Evolutionary conservation across 1,139 yeast genomes (phyloP), one percentile per base, ranked within the genome.

Genomic region (Meyerozyma sp.): DNA sequence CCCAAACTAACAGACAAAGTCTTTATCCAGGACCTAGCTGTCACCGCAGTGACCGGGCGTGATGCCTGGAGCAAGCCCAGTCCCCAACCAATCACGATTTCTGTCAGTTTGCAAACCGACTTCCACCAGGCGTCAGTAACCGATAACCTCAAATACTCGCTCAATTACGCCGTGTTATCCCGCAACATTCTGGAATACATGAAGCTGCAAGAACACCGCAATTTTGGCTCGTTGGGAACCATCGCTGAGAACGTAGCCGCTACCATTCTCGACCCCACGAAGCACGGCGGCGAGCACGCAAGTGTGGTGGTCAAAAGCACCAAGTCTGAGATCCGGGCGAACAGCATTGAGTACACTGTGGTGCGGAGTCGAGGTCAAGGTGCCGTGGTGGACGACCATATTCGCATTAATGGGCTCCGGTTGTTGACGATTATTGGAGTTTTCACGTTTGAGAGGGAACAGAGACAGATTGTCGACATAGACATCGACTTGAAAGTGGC

Each of bases 101-200:
- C 84, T 4, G 69, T 86, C 21, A 70, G 74, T 44, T 71, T 89
- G 48, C 68, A 69, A 36, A 87, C 96, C 0, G 82, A 84, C 56
- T 86, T 90, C 54, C 72, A 77, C 30, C 69, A 75, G 46, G 91
- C 96, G 7, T 82, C 93, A 9, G 66, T 68, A 11, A 79, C 84
- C 0, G 98, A 91, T 61, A 90, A 89, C 58, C 70, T 91, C 53
- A 78, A 80, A 46, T 81, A 85, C 57, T 85, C 96, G 5, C 75
- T 91, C 51, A 91, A 90, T 62, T 91, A 91, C 63, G 97, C 96
- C 1, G 91, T 82, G 10, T 77, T 91, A 11, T 80, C 91, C 3
- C 70, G 89, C 42, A 79, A 81, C 41, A 68, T 87, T 32, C 62
- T 75, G 34, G 70, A 73, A n/a, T 74, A 63, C 52, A 76, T 83